These are phyloP conservation scores for Penicillium sp. DNA, from an alignment of 2,329 filamentous ascomycete genomes.

Conservation along the genomic window DNA sequence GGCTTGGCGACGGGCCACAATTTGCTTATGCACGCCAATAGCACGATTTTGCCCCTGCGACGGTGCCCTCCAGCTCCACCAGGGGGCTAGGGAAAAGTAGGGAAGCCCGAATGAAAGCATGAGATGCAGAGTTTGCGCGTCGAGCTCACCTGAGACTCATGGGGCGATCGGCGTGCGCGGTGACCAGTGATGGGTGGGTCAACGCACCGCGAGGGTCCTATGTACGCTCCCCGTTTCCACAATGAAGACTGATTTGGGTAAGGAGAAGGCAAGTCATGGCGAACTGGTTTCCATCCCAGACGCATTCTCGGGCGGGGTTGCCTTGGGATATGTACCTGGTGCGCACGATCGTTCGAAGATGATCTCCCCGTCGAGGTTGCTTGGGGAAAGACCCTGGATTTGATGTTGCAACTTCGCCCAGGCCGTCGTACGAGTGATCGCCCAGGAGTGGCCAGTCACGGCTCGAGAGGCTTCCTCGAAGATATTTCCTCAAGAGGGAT, in stretches of 20 bases:
- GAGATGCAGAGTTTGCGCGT: constrained; percentile 1
- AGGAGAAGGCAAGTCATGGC: neutral
- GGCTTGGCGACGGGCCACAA: neutral
- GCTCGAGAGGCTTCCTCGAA: neutral
- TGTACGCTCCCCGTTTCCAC: neutral
- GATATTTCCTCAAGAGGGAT: neutral
- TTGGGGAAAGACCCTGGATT: no score
- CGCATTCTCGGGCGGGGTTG: no score
- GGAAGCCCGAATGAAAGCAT: constrained; percentile 1
- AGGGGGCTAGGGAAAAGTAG: neutral
- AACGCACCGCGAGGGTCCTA: neutral
- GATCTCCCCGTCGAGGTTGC: no score
- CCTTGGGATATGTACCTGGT: no score
- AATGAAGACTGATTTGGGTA: constrained; percentile 1
- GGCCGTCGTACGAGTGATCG: no score
- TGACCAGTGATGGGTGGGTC: constrained; percentile 3
- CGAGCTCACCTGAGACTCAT: constrained; percentile 3
- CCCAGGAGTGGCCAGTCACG: no score
- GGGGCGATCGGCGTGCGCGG: constrained; percentile 4
- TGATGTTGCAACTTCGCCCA: no score
- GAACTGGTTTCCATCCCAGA: no score
- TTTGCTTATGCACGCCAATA: neutral
- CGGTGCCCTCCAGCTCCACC: constrained; percentile 1
- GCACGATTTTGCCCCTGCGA: constrained; percentile 1
- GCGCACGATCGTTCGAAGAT: no score